phyloP scores from a whole-genome alignment of 2,329 filamentous ascomycete species.

The Dichotomopilus funicola region DNA sequence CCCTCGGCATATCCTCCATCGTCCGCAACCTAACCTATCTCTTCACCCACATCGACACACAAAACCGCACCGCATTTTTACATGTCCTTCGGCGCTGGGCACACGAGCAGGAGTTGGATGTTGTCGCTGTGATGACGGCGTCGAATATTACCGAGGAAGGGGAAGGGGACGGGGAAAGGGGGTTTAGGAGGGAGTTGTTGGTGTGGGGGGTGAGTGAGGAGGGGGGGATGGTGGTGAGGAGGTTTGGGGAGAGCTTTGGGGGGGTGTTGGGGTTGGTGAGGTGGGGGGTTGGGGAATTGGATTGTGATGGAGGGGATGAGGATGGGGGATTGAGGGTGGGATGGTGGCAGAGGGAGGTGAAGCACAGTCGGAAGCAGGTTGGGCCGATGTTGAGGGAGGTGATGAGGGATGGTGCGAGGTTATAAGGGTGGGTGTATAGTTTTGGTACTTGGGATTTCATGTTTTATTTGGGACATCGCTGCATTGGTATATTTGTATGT shows the following conservation, averaged over 20 bases:
- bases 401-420: conserved; percentile 32
- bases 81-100: conserved; percentile 46
- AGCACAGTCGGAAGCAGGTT: conserved; percentile 61
- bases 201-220: conserved; percentile 53
- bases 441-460: not conserved
- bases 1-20: conserved; percentile 61
- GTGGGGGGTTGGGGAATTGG: conserved; percentile 46
- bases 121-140: conserved; percentile 66
- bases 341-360: conserved; percentile 61
- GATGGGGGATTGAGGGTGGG: conserved; percentile 45
- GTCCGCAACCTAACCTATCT: conserved; percentile 59
- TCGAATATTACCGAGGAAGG: conserved; percentile 30
- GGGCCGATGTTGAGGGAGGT: conserved; percentile 58
- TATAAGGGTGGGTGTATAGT: conserved; percentile 7
- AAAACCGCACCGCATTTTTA: conserved; percentile 36
- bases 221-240: conserved; percentile 44
- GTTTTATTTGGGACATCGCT: not conserved
- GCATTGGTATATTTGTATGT: too few species aligned
- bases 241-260: conserved; percentile 44
- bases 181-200: conserved; percentile 61
- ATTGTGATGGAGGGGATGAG: conserved; percentile 30
- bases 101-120: conserved; percentile 50
- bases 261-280: conserved; percentile 49
- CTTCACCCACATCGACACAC: conserved; percentile 43
- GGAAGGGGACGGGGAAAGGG: conserved; percentile 32